These are phyloP conservation scores for Lentinula guzmanii DNA, from an alignment of 768 basidiomycete species.

Conservation along the genomic window DNA sequence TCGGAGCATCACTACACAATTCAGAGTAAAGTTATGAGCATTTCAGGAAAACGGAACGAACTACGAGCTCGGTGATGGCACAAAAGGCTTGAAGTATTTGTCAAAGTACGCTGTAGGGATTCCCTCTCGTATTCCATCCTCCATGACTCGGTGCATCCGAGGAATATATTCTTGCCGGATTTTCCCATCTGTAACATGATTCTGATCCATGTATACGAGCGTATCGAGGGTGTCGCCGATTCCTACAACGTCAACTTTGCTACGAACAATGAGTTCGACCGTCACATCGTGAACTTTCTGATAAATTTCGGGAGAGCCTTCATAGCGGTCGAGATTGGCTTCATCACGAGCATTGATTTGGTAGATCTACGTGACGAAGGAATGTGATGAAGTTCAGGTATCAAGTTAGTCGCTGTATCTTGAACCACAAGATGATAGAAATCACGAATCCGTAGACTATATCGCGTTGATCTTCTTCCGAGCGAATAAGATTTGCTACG, in stretches of 20 bases:
- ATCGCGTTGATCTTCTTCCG: slow-evolving; percentile 22
- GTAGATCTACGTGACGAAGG: slow-evolving; percentile 20
- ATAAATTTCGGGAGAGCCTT: slow-evolving; percentile 32
- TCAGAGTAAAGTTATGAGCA: not conserved
- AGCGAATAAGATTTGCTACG: slow-evolving; percentile 39
- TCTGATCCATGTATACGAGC: slow-evolving; percentile 36
- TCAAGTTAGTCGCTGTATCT: not conserved
- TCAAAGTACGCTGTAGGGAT: slow-evolving; percentile 36
- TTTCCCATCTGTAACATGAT: slow-evolving; percentile 22
- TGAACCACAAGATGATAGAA: not conserved
- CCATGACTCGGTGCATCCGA: slow-evolving; percentile 40
- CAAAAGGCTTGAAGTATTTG: slow-evolving; percentile 35
- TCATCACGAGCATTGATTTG: slow-evolving; percentile 35
- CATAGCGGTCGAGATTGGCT: slow-evolving; percentile 34
- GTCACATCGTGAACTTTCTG: slow-evolving; percentile 24
- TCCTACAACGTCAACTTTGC: not conserved
- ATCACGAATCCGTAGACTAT: slow-evolving; percentile 30
- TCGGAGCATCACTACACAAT: too few species aligned
- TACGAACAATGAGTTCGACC: slow-evolving; percentile 17
- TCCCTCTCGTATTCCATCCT: slow-evolving; percentile 32
- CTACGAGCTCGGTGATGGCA: slow-evolving; percentile 16
- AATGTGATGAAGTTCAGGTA: not conserved
- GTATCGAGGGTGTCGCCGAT: slow-evolving; percentile 15
- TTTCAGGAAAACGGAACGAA: not conserved
- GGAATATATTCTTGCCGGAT: slow-evolving; percentile 37